These are phyloP conservation scores for Dothideomycetes sp. DNA, from an alignment of 2,329 filamentous ascomycete species.

Conservation along the genomic window DNA sequence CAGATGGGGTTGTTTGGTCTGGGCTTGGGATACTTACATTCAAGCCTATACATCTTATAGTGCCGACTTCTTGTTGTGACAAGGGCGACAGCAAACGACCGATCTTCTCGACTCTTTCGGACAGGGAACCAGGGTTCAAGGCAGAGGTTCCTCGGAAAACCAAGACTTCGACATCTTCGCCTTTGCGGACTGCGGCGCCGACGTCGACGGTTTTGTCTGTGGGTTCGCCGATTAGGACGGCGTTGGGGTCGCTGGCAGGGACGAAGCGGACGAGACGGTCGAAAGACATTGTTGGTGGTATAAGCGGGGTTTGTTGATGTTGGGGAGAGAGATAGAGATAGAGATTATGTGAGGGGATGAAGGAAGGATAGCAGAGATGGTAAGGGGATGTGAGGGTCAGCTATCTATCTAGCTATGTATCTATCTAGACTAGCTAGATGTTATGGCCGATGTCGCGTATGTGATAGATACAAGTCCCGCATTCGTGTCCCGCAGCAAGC, in stretches of 20 bases:
- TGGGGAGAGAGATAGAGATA: no score
- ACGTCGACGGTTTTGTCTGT: constrained; percentile 45
- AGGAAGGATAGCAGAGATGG: neutral
- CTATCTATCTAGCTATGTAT: no score
- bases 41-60: constrained; percentile 51
- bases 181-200: constrained; percentile 47
- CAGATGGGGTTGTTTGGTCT: neutral
- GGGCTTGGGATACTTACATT: constrained; percentile 34
- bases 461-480: constrained; percentile 7
- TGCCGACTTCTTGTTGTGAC: constrained; percentile 41
- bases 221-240: constrained; percentile 15
- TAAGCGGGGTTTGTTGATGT: no score
- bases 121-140: constrained; percentile 44
- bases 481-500: neutral
- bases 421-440: no score
- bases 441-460: constrained; percentile 11
- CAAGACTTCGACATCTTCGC: constrained; percentile 47
- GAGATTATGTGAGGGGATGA: neutral
- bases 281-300: constrained; percentile 15
- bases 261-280: constrained; percentile 17
- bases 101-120: constrained; percentile 39
- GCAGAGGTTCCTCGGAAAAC: constrained; percentile 52
- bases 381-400: neutral
- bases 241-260: constrained; percentile 16
- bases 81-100: constrained; percentile 44